Evolutionary conservation across 176 grass and related monocot genomes (phyloP).

Genomic region (Phoenix dactylifera): DNA sequence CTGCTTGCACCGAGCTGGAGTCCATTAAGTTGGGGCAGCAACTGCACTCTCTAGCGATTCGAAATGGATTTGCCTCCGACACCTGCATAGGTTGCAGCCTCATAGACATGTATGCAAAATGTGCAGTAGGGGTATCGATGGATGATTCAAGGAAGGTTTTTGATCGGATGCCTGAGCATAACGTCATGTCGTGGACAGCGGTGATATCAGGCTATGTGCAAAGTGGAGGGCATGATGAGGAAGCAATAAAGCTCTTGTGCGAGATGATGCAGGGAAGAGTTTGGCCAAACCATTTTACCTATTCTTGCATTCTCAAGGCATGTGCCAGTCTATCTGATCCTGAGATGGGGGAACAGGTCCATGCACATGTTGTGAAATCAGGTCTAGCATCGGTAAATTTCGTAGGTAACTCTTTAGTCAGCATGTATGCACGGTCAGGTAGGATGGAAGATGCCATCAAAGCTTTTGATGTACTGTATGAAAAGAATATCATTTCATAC

Average conservation of each 20-base stretch:
- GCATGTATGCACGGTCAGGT: slow-evolving; percentile 58
- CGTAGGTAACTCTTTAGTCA: slow-evolving; percentile 71
- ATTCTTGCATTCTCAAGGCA: slow-evolving; percentile 56
- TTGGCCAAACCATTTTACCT: slow-evolving; percentile 70
- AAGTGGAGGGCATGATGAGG: slow-evolving; percentile 36
- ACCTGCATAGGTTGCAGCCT: slow-evolving; percentile 63
- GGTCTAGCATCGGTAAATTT: slow-evolving; percentile 35
- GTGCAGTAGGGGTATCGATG: slow-evolving; percentile 21
- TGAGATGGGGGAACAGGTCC: slow-evolving; percentile 46
- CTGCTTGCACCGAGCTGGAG: slow-evolving; percentile 45
- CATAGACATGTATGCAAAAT: slow-evolving; percentile 76
- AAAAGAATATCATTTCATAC: slow-evolving; percentile 44
- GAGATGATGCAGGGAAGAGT: slow-evolving; percentile 46
- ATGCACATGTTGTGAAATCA: slow-evolving; percentile 50
- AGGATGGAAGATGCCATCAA: slow-evolving; percentile 56
- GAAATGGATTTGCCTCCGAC: slow-evolving; percentile 40
- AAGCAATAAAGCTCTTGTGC: slow-evolving; percentile 29
- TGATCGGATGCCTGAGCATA: slow-evolving; percentile 29
- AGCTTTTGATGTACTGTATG: slow-evolving; percentile 44
- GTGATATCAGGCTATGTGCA: slow-evolving; percentile 74
- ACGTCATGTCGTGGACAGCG: slow-evolving; percentile 73
- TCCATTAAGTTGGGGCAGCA: slow-evolving; percentile 49
- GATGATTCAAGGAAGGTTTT: slow-evolving; percentile 50
- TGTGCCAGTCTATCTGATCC: slow-evolving; percentile 57
- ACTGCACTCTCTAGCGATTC: slow-evolving; percentile 61